A percentile compares a stretch with the other conserved stretches of the same genome.
Evolutionary conservation across 352 stramenopile species (phyloP).

Genomic region (Phytophthora pistaciae): DNA sequence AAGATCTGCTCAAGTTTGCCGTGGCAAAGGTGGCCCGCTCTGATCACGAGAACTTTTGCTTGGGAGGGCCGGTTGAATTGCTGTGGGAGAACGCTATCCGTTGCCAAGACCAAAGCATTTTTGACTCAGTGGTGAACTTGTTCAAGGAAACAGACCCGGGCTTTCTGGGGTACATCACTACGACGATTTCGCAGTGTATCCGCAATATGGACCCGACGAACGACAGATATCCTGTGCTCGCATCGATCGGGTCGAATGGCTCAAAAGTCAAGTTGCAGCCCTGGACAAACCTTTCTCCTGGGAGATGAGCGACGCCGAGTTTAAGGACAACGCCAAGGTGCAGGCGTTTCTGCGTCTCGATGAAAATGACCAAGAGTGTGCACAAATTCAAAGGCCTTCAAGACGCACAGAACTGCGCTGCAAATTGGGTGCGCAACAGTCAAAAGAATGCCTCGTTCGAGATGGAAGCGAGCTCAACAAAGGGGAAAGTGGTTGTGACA

Average conservation of each 20-base stretch:
- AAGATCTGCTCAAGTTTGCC: not conserved
- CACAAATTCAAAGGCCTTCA: slow-evolving; percentile 6
- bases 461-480: not conserved
- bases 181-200: not conserved
- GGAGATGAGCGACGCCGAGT: not conserved
- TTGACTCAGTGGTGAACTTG: not conserved
- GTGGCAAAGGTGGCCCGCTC: not conserved
- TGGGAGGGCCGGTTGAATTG: not conserved
- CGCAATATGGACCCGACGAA: not conserved
- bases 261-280: not conserved
- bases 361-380: not conserved
- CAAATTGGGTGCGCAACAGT: not conserved
- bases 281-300: not conserved
- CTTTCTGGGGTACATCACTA: not conserved
- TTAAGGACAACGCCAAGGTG: not conserved
- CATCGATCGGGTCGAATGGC: not conserved
- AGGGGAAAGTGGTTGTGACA: not conserved
- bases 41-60: not conserved
- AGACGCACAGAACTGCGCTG: slow-evolving; percentile 11
- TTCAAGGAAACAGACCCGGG: not conserved
- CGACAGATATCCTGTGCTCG: not conserved
- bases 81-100: not conserved
- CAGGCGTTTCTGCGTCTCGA: not conserved
- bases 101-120: not conserved
- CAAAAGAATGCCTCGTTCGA: slow-evolving; percentile 13